phyloP scores from a whole-genome alignment of 176 grass and related monocot genomes.

The Cenchrus americanus region DNA sequence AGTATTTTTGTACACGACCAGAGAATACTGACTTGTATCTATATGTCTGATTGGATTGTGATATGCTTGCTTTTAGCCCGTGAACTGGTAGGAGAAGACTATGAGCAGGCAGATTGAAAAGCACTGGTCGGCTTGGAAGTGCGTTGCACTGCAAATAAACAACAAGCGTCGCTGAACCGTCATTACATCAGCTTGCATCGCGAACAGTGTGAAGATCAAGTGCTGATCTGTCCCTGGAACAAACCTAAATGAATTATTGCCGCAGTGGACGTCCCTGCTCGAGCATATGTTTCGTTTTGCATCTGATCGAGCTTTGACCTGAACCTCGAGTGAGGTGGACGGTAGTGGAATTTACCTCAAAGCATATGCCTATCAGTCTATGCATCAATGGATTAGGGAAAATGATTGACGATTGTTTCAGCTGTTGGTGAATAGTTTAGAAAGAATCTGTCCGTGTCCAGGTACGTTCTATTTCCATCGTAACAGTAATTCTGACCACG shows the following conservation, averaged over 20 bases:
- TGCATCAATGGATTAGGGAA: not conserved
- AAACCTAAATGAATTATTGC: slow-evolving; percentile 26
- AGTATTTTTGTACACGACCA: slow-evolving; percentile 6
- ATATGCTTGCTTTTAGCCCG: slow-evolving; percentile 15
- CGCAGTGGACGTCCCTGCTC: slow-evolving; percentile 14
- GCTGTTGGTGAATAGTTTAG: slow-evolving; percentile 5
- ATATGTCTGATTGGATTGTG: slow-evolving; percentile 18
- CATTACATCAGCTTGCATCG: slow-evolving; percentile 18
- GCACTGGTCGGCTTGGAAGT: slow-evolving; percentile 24
- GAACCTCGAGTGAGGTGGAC: slow-evolving; percentile 6
- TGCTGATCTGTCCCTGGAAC: not conserved
- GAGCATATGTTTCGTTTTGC: not conserved
- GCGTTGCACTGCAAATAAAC: slow-evolving; percentile 3
- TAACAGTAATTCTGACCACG: slow-evolving; percentile 28
- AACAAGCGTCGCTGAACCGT: slow-evolving; percentile 7
- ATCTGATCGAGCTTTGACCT: slow-evolving; percentile 28
- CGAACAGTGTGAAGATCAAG: slow-evolving; percentile 23
- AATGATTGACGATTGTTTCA: not conserved
- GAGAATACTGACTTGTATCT: slow-evolving; percentile 46
- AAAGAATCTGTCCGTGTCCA: slow-evolving; percentile 23
- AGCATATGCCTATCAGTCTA: not conserved
- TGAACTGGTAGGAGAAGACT: slow-evolving; percentile 26
- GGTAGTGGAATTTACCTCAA: slow-evolving; percentile 32
- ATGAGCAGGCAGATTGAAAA: slow-evolving; percentile 26
- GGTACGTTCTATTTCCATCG: not conserved